These are phyloP conservation scores for Haplosporangium sp. DNA, from an alignment of 371 early-diverging fungal species.

Conservation along the genomic window DNA sequence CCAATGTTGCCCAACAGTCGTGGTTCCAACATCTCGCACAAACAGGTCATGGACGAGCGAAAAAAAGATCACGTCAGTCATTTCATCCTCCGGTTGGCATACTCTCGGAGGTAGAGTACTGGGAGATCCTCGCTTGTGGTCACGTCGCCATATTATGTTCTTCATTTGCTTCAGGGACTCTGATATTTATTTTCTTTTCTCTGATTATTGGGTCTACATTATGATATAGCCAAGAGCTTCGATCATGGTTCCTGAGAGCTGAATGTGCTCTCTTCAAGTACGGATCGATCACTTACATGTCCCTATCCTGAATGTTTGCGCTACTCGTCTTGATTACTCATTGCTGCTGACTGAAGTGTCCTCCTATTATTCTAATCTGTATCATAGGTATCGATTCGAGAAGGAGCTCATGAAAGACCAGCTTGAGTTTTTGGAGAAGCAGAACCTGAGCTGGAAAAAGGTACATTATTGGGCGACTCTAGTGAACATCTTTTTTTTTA, in stretches of 20 bases:
- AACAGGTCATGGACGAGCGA: conserved; percentile 73
- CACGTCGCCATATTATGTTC: too few species aligned
- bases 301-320: background rate
- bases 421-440: conserved; percentile 62
- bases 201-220: background rate
- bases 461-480: conserved; percentile 43
- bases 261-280: conserved; percentile 87
- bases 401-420: conserved; percentile 67
- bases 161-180: too few species aligned
- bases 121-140: background rate
- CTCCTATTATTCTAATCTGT: background rate
- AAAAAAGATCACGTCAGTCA: conserved; percentile 94
- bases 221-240: conserved; percentile 77
- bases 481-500: background rate
- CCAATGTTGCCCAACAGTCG: conserved; percentile 70
- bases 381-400: conserved; percentile 65
- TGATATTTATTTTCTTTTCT: conserved; percentile 1
- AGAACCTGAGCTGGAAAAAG: conserved; percentile 68
- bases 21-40: conserved; percentile 40
- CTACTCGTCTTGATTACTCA: background rate
- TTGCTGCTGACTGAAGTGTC: background rate
- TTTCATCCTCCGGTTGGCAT: conserved; percentile 93
- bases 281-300: background rate
- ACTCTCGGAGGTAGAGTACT: conserved; percentile 76
- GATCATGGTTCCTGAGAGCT: conserved; percentile 91